These are phyloP conservation scores for Phytophthora niederhauseri DNA, from an alignment of 352 stramenopile species.

Conservation along the genomic window DNA sequence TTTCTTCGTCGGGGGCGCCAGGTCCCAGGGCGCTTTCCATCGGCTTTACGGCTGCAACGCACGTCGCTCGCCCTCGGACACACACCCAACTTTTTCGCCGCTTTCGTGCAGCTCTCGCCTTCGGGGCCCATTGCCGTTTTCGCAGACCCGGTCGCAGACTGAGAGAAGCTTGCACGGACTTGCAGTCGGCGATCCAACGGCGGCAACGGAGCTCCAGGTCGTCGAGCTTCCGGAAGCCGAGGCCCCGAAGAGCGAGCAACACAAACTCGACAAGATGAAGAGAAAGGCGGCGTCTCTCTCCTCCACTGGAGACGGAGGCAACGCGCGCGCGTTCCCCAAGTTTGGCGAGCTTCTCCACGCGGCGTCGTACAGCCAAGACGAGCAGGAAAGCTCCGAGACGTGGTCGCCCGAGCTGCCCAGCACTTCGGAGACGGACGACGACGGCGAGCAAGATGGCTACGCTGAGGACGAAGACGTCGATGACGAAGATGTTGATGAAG, in stretches of 20 bases:
- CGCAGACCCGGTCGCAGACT: not conserved
- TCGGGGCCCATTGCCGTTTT: conserved; percentile 16
- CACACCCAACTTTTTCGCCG: conserved; percentile 30
- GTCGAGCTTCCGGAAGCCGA: conserved; percentile 16
- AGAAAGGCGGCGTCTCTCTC: conserved; percentile 4
- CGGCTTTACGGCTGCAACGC: conserved; percentile 40
- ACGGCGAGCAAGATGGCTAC: conserved; percentile 21
- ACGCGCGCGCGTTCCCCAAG: conserved; percentile 14
- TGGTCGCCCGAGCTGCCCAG: conserved; percentile 25
- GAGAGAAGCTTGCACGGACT: not conserved
- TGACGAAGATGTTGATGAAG: conserved; percentile 22
- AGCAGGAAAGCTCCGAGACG: conserved; percentile 8
- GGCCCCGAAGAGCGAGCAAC: not conserved
- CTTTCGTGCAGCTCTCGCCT: conserved; percentile 39
- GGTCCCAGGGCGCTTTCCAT: conserved; percentile 37
- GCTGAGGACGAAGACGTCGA: conserved; percentile 13
- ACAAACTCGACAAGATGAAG: not conserved
- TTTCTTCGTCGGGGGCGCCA: conserved; percentile 7
- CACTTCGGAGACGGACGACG: conserved; percentile 37
- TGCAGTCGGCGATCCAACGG: conserved; percentile 28
- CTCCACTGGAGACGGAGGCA: not conserved
- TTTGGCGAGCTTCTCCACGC: conserved; percentile 36
- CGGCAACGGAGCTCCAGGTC: conserved; percentile 7
- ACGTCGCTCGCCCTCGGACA: conserved; percentile 28
- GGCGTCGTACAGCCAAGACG: conserved; percentile 21